Evolutionary conservation across 2,329 filamentous ascomycete genomes (phyloP).

Genomic region (Aspergillus ustus): DNA sequence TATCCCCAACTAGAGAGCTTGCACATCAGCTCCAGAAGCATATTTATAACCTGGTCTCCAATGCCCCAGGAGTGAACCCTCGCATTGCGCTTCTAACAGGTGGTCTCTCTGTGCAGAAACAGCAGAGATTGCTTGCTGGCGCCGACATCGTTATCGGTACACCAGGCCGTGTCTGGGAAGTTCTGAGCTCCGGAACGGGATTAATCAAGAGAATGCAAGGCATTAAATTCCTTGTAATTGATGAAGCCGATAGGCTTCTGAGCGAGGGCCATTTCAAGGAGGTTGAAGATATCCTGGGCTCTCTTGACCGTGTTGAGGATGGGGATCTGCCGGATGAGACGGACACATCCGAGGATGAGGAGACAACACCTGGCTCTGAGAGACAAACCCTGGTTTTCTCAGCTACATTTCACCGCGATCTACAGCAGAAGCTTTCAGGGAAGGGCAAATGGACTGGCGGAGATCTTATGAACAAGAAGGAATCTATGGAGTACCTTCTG

Average conservation of each 20-base stretch:
- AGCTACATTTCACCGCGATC: constrained; percentile 87
- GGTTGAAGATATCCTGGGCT: constrained; percentile 81
- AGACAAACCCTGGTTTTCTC: constrained; percentile 96
- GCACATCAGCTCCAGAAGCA: constrained; percentile 90
- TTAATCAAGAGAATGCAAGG: constrained; percentile 72
- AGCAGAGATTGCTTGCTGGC: constrained; percentile 79
- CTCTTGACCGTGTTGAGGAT: constrained; percentile 70
- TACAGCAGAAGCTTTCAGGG: constrained; percentile 88
- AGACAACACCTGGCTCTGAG: constrained; percentile 35
- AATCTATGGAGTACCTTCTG: constrained; percentile 91
- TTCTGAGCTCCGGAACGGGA: constrained; percentile 75
- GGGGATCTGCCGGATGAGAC: constrained; percentile 35
- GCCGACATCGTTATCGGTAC: constrained; percentile 95
- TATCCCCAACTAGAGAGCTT: constrained; percentile 90
- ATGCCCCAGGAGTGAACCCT: constrained; percentile 64
- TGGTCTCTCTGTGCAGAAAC: constrained; percentile 91
- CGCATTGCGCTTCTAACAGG: constrained; percentile 85
- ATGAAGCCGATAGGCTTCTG: constrained; percentile 90
- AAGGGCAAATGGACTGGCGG: constrained; percentile 65
- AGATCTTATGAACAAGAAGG: constrained; percentile 70
- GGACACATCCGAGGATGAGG: constrained; percentile 45
- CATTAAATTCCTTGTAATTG: constrained; percentile 83
- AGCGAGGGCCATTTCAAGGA: constrained; percentile 96
- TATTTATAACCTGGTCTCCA: constrained; percentile 73
- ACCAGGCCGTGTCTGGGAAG: constrained; percentile 91